phyloP scores from a whole-genome alignment of 1,139 yeast species.

The Yamadazyma atlantica region DNA sequence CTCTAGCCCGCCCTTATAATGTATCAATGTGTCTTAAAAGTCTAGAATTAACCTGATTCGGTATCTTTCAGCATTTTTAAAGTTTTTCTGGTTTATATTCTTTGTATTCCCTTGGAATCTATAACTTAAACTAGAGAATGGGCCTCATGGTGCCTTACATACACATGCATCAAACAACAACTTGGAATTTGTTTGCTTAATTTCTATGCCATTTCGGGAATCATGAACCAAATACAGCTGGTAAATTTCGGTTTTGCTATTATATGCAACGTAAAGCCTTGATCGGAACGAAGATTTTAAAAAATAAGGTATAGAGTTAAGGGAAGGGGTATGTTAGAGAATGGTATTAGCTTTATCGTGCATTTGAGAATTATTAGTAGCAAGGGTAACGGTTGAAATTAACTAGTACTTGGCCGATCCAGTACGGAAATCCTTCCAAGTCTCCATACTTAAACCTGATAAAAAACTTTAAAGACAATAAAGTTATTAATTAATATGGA shows the following conservation, averaged over 20 bases:
- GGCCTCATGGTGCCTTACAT: not conserved
- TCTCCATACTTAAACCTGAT: too few species aligned
- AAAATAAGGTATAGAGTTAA: not conserved
- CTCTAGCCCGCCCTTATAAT: not conserved
- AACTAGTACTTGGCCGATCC: too few species aligned
- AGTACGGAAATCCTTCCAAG: too few species aligned
- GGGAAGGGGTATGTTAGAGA: not conserved
- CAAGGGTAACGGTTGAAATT: too few species aligned
- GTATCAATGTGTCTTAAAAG: not conserved
- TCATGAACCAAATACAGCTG: not conserved
- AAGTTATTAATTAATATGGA: too few species aligned
- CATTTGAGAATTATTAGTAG: too few species aligned
- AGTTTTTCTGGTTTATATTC: not conserved
- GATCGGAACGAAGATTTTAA: not conserved
- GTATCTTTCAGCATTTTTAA: not conserved
- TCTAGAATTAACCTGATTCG: not conserved
- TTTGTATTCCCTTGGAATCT: not conserved
- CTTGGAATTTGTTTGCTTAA: not conserved
- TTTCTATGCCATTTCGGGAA: not conserved
- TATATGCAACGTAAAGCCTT: not conserved
- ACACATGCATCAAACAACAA: not conserved
- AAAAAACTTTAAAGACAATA: too few species aligned
- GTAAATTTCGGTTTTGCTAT: too few species aligned
- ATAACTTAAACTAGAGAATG: not conserved
- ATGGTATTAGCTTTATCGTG: too few species aligned